These are phyloP conservation scores for Polyporus tsugae DNA, from an alignment of 1,284 basidiomycete genomes.

Conservation along the genomic window DNA sequence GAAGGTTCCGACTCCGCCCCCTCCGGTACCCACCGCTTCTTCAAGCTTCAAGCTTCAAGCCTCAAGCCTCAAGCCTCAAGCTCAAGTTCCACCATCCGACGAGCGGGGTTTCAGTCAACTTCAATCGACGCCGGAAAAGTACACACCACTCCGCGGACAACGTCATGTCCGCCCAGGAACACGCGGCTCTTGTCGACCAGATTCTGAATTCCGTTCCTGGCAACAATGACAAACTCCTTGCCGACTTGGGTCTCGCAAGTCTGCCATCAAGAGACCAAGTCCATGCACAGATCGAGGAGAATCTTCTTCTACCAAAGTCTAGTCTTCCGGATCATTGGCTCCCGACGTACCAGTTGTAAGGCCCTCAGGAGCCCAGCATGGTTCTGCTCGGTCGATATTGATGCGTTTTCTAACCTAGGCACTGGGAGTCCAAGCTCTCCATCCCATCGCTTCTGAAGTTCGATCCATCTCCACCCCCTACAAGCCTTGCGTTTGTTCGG, in stretches of 20 bases:
- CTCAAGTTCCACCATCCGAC: background rate
- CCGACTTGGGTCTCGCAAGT: slow-evolving; percentile 60
- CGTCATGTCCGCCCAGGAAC: slow-evolving; percentile 22
- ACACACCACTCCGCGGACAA: background rate
- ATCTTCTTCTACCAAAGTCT: slow-evolving; percentile 70
- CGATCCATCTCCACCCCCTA: slow-evolving; percentile 79
- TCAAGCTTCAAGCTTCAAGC: no score
- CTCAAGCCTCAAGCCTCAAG: no score
- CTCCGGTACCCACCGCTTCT: no score
- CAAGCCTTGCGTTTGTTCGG: slow-evolving; percentile 79
- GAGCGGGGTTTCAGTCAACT: background rate
- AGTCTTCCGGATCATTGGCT: slow-evolving; percentile 75
- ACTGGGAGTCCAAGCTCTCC: slow-evolving; percentile 71
- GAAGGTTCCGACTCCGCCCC: no score
- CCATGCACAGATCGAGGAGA: slow-evolving; percentile 71
- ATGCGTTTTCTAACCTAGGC: slow-evolving; percentile 49
- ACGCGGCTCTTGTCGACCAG: slow-evolving; percentile 48
- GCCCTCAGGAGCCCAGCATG: background rate
- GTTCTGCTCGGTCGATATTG: slow-evolving; percentile 23
- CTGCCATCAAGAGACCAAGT: slow-evolving; percentile 67
- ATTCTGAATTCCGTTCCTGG: slow-evolving; percentile 55
- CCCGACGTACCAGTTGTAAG: slow-evolving; percentile 79
- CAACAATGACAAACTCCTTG: slow-evolving; percentile 54
- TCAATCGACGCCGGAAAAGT: background rate
- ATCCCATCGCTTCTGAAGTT: slow-evolving; percentile 70